Percentiles rank a stretch among this genome's conserved stretches.
Evolutionary conservation across 805 yeast species (phyloP).

Genomic region (Candida maris): DNA sequence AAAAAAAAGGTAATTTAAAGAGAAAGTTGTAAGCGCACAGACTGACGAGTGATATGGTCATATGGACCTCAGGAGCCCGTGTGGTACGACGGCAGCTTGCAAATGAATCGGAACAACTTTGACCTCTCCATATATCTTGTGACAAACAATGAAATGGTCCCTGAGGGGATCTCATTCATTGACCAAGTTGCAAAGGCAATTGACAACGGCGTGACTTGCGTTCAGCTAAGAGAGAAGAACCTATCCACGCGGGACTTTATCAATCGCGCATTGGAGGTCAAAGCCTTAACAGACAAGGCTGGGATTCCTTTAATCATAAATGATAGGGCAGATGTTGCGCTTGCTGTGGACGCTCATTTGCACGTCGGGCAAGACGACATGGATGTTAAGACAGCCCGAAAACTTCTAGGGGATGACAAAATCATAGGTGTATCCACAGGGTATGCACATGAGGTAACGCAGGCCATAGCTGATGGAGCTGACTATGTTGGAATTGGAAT

Average conservation of each 20-base stretch:
- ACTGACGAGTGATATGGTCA: no score
- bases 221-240: constrained; percentile 80
- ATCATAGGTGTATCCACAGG: constrained; percentile 79
- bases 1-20: no score
- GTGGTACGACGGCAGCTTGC: no score
- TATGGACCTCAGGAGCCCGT: no score
- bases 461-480: constrained; percentile 44
- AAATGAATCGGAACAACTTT: constrained; percentile 18
- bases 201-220: constrained; percentile 70
- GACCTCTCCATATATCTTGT: constrained; percentile 73
- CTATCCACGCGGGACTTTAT: constrained; percentile 67
- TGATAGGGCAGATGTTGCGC: constrained; percentile 83
- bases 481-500: constrained; percentile 89
- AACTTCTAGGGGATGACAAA: constrained; percentile 66
- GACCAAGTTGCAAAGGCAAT: constrained; percentile 64
- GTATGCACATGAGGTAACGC: constrained; percentile 49
- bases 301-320: constrained; percentile 79
- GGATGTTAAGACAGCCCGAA: constrained; percentile 55
- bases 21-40: no score
- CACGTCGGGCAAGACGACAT: constrained; percentile 94
- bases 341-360: constrained; percentile 85
- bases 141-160: constrained; percentile 75
- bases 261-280: constrained; percentile 55
- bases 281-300: constrained; percentile 52
- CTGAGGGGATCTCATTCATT: constrained; percentile 50